These are phyloP conservation scores for Calonectria pseudoreteaudii DNA, from an alignment of 2,329 filamentous ascomycete genomes.

Conservation along the genomic window DNA sequence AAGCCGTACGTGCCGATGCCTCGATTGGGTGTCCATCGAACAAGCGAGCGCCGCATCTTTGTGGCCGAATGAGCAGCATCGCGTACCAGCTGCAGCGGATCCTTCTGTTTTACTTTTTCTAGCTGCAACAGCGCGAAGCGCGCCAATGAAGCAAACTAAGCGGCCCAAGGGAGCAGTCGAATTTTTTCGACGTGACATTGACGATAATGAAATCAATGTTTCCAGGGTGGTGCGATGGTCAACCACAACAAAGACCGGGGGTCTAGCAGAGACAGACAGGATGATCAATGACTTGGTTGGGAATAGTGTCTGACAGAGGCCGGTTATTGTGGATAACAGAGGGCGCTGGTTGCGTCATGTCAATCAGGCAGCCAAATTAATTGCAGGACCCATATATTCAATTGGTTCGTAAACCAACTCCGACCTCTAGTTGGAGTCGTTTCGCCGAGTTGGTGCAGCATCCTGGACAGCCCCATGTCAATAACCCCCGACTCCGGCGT, in stretches of 20 bases:
- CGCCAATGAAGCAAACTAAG: neutral
- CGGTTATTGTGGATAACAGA: neutral
- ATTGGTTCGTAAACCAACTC: neutral
- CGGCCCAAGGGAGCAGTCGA: neutral
- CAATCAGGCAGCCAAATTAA: neutral
- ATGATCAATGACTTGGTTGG: neutral
- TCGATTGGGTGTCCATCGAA: neutral
- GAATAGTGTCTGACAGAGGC: conserved; percentile 4
- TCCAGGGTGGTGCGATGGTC: neutral
- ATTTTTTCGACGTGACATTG: neutral
- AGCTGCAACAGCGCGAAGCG: neutral
- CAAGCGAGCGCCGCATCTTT: neutral
- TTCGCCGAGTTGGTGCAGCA: neutral
- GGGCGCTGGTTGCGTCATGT: neutral
- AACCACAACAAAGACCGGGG: neutral
- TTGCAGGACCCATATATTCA: conserved; percentile 10
- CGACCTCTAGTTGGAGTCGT: neutral
- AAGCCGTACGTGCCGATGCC: neutral
- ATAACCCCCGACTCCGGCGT: neutral
- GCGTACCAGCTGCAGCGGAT: neutral
- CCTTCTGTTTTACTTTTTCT: neutral
- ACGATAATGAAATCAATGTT: neutral
- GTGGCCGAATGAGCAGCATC: neutral
- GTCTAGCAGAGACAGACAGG: neutral
- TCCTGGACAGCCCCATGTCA: neutral